A percentile compares a stretch with the other conserved stretches of the same genome.
These are phyloP conservation scores for Telopea speciosissima DNA, from an alignment of 177 flowering plant genomes.

Conservation along the genomic window DNA sequence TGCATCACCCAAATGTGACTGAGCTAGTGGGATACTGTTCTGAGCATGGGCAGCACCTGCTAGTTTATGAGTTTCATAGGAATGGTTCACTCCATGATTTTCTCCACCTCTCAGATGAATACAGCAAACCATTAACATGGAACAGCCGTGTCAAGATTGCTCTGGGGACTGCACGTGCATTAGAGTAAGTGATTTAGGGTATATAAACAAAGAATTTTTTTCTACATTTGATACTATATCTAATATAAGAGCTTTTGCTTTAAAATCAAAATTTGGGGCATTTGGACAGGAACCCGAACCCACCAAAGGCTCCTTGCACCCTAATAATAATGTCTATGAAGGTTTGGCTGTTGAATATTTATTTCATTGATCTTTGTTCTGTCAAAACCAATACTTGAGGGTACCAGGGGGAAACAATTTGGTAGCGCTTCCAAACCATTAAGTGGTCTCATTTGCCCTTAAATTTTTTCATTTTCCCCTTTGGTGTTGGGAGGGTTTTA, in stretches of 20 bases:
- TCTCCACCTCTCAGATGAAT: constrained; percentile 77
- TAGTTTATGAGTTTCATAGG: constrained; percentile 78
- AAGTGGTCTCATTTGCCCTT: background rate
- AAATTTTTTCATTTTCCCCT: too few species aligned
- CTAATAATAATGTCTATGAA: too few species aligned
- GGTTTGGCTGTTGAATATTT: background rate
- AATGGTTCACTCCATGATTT: constrained; percentile 89
- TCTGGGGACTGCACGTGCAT: constrained; percentile 86
- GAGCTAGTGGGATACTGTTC: constrained; percentile 89
- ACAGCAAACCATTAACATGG: constrained; percentile 82
- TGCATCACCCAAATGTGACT: constrained; percentile 79
- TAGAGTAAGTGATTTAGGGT: constrained; percentile 67
- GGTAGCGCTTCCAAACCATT: background rate
- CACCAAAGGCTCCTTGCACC: background rate
- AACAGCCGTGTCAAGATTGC: constrained; percentile 92
- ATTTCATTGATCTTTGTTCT: background rate
- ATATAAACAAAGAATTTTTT: background rate
- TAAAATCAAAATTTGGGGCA: background rate
- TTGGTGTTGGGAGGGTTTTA: too few species aligned
- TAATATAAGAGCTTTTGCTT: background rate
- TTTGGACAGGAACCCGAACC: background rate
- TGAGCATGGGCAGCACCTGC: constrained; percentile 84
- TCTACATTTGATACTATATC: background rate
- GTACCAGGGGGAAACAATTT: background rate
- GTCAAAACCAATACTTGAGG: background rate